Evolutionary conservation across 108 stramenopile genomes (phyloP).

Genomic region (Aurantiochytrium sp.): DNA sequence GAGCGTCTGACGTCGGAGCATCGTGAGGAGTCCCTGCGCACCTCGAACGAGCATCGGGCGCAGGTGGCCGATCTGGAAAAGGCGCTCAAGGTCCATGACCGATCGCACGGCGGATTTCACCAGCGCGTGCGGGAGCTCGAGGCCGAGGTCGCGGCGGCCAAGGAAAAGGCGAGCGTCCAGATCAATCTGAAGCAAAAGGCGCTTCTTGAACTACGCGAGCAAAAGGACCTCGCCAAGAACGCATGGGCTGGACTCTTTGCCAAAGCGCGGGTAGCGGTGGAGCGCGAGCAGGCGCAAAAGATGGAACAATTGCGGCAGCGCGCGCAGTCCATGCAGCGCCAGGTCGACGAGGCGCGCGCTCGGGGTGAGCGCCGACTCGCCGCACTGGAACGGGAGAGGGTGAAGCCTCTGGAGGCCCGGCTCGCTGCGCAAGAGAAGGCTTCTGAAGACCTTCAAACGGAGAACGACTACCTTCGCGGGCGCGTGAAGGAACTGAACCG

Average conservation of each 20-base stretch:
- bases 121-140: background rate
- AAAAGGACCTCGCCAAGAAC: background rate
- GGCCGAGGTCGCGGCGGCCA: background rate
- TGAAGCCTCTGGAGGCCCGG: background rate
- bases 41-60: background rate
- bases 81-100: background rate
- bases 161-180: background rate
- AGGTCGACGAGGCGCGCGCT: background rate
- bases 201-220: background rate
- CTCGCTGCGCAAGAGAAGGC: background rate
- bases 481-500: slow-evolving; percentile 7
- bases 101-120: background rate
- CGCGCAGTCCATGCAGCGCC: background rate
- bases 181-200: background rate
- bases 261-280: background rate
- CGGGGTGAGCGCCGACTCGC: background rate
- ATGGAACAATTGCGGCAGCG: background rate
- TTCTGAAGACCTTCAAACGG: background rate
- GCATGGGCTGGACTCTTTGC: background rate
- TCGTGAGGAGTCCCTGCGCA: background rate
- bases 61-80: background rate
- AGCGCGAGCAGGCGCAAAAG: background rate
- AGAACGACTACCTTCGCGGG: background rate
- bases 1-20: background rate
- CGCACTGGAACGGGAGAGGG: background rate